Base-by-base conservation (phyloP, 2,329 filamentous ascomycete genomes). In the Monilinia aucupariae region DNA sequence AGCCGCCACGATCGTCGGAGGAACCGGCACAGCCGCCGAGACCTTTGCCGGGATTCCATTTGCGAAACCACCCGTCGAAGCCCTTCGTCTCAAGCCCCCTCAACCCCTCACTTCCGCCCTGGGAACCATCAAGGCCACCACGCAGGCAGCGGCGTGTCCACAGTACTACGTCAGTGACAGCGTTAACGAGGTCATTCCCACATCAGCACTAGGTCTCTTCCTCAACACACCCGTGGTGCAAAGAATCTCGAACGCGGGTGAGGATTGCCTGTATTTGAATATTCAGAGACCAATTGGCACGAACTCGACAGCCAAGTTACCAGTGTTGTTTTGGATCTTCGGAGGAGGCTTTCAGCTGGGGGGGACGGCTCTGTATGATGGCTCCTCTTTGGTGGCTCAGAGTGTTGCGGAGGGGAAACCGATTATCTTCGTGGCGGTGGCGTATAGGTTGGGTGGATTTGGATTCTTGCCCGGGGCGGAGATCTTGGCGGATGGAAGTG, bases 401-500 rank as follows among this genome's bases (percentile, higher is more conserved):
- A 82, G 78, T 3, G 71, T 83, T 45, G 64, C 71, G 3, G 74
- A 74, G 60, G 79, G 79, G 39, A 84, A 89, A 75, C 86, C 87
- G 0, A 85, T 93, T 66, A 76, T 96, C 53, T 90, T 87, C 61
- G 89, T 93, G 0, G 82, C 86, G 0, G 85, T 92, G 71, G 92
- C 92, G 76, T 92, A 96, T 75, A 86, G 89, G 2, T 78, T 90
- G 0, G 87, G 83, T 9, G 88, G 85, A 0, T 92, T 91, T 65
- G 90, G 89, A 0, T 92, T 91, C 75, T 71, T 92, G 72, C 81
- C 85, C 0, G 88, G 88, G 8, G 82, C 82, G 59, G 87, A 91
- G 73, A 80, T 91, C 50, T 77, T 87, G 4, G 78, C 79, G 5
- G 87, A 90, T 65, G 87, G 88, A 1, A 81, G 85, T 2, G 75